phyloP scores from a whole-genome alignment of 768 basidiomycete species.

The Phylloporus arenicola region DNA sequence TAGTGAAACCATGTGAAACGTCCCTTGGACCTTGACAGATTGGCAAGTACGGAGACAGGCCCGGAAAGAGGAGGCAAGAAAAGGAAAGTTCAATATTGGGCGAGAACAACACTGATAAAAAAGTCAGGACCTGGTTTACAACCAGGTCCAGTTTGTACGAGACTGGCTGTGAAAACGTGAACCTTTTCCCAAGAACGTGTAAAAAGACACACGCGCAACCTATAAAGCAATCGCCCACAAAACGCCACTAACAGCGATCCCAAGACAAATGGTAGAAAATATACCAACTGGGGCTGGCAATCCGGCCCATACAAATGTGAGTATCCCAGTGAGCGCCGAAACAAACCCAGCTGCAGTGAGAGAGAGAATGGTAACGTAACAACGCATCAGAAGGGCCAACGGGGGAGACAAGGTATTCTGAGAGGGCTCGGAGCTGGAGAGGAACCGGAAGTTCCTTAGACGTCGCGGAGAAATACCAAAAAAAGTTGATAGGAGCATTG shows the following conservation, averaged over 20 bases:
- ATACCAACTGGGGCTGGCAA: slow-evolving; percentile 23
- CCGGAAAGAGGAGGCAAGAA: background rate
- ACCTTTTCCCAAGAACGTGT: background rate
- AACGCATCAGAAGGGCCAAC: slow-evolving; percentile 18
- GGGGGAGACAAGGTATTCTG: slow-evolving; percentile 4
- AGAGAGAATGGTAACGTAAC: slow-evolving; percentile 24
- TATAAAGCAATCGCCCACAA: slow-evolving; percentile 27
- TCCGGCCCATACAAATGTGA: slow-evolving; percentile 23
- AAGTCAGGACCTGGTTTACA: background rate
- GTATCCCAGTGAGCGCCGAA: slow-evolving; percentile 23
- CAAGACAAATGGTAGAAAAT: slow-evolving; percentile 24
- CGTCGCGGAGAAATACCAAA: background rate
- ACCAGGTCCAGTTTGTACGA: no score
- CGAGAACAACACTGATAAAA: slow-evolving; percentile 11
- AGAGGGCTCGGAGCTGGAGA: background rate
- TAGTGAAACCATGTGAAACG: background rate
- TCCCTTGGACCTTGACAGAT: background rate
- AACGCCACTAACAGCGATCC: slow-evolving; percentile 11
- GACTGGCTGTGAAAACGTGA: background rate
- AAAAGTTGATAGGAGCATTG: slow-evolving; percentile 6
- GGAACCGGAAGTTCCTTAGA: background rate
- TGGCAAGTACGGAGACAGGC: background rate
- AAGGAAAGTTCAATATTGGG: slow-evolving; percentile 2
- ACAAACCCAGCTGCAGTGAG: slow-evolving; percentile 23
- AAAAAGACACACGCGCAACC: background rate